These are phyloP conservation scores for Irpex lacteus DNA, from an alignment of 1,284 basidiomycete species.

Conservation along the genomic window DNA sequence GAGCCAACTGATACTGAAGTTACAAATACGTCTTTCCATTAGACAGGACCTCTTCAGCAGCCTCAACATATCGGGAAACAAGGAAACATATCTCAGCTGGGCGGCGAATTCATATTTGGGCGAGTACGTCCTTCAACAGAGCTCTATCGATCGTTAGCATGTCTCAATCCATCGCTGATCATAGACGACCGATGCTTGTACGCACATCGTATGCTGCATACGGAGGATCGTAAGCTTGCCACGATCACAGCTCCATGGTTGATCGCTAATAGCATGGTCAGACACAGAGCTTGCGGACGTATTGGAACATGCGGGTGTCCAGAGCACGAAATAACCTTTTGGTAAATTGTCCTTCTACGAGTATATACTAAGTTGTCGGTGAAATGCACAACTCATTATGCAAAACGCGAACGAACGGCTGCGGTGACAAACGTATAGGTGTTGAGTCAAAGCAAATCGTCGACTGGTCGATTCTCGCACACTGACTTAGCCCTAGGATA, in stretches of 20 bases:
- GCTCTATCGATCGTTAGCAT: not conserved
- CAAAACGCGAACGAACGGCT: too few relatives aligned
- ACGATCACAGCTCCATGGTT: not conserved
- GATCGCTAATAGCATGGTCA: slow-evolving; percentile 15
- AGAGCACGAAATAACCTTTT: slow-evolving; percentile 18
- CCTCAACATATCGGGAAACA: slow-evolving; percentile 52
- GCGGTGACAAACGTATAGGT: too few relatives aligned
- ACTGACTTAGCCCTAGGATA: too few relatives aligned
- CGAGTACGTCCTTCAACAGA: slow-evolving; percentile 34
- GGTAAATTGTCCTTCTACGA: not conserved
- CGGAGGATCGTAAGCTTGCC: slow-evolving; percentile 53
- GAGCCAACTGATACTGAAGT: not conserved
- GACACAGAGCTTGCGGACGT: slow-evolving; percentile 45
- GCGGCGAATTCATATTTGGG: slow-evolving; percentile 62
- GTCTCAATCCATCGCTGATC: not conserved
- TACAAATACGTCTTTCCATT: not conserved
- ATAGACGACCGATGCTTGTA: slow-evolving; percentile 40
- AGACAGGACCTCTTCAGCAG: slow-evolving; percentile 45
- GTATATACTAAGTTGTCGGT: too few relatives aligned
- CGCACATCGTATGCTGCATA: slow-evolving; percentile 55
- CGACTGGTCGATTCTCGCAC: too few relatives aligned
- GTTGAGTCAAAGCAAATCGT: too few relatives aligned
- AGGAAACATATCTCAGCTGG: slow-evolving; percentile 56
- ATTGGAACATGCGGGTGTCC: slow-evolving; percentile 31
- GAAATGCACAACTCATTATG: too few relatives aligned